phyloP scores from a whole-genome alignment of 176 grass and related monocot genomes.

The Paspalum notatum region DNA sequence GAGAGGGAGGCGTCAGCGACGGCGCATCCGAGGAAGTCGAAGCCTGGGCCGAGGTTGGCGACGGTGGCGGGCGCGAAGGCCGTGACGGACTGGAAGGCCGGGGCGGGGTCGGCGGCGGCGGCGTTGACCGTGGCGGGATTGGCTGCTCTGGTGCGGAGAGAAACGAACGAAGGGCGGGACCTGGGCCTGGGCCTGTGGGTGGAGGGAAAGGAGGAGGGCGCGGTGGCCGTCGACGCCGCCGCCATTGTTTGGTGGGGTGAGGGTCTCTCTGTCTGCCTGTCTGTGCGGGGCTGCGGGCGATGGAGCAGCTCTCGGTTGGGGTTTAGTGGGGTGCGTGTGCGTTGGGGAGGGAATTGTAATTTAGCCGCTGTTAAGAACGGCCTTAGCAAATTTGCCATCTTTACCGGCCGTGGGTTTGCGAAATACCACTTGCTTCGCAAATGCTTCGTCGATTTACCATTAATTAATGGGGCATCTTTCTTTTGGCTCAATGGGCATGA shows the following conservation, averaged over 20 bases:
- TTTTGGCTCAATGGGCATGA: too few relatives aligned
- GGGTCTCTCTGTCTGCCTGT: neutral
- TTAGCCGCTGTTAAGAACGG: too few relatives aligned
- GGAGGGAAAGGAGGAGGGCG: slow-evolving; percentile 2
- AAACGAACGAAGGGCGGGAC: neutral
- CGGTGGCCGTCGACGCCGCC: neutral
- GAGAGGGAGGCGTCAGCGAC: slow-evolving; percentile 9
- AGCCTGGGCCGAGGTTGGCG: slow-evolving; percentile 9
- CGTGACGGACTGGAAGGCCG: neutral
- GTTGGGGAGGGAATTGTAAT: too few relatives aligned
- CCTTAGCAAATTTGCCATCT: too few relatives aligned
- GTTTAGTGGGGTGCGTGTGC: too few relatives aligned
- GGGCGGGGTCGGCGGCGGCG: neutral
- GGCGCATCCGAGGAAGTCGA: slow-evolving; percentile 9
- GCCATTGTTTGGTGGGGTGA: slow-evolving; percentile 1
- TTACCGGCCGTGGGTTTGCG: too few relatives aligned
- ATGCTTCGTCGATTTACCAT: too few relatives aligned
- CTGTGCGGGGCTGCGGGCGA: too few relatives aligned
- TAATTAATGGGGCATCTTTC: too few relatives aligned
- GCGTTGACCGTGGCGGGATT: neutral
- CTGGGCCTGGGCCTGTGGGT: neutral
- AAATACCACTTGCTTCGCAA: too few relatives aligned
- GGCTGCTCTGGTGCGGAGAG: neutral
- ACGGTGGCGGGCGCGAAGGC: slow-evolving; percentile 5
- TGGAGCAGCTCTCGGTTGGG: too few relatives aligned